Evolutionary conservation across 1,284 basidiomycete species (phyloP), one percentile per base, ranked within the genome.

Genomic region (Tetrapyrgos nigripes): DNA sequence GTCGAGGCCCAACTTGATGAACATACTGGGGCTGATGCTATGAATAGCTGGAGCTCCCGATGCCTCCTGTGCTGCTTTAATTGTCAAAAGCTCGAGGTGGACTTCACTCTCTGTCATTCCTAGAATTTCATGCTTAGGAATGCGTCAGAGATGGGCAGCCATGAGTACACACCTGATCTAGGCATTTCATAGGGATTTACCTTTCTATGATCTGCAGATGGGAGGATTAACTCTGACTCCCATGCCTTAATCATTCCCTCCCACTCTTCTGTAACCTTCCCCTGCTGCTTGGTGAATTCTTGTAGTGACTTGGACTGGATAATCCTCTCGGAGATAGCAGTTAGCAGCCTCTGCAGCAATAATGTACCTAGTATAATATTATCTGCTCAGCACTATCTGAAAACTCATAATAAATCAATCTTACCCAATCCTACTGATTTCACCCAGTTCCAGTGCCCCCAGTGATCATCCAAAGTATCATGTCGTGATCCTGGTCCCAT

Each of bases 111-210:
- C 44, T 1, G 54, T 61, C 33, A 63, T 14, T 1, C 45, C 64
- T 63, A 29, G 13, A 45, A 19, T 10, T 28, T 28, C n/a, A 14
- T 5, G 13, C 9, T 10, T 14, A 17, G 28, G 35, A 33, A 33
- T 49, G 19, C 19, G 26, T 35, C 17, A 10, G 4, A n/a, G 23
- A 29, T 43, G 6, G 11, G 10, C 5, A 50, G 10, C 17, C 35
- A 28, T 4, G 19, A 14, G 5, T 13, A 53, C 51, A 19, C 49
- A 58, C 59, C 46, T 6, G 50, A 35, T 19, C 35, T 13, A 9
- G 50, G 27, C 14, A 37, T 4, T 10, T 67, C 62, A 55, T 68
- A 71, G 1, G 70, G 69, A 60, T 72, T 72, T 1, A 56, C 53
- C n/a, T 57, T 29, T 14, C 26, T 37, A 1, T 57, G 53, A 21